Evolutionary conservation across 208 protist genomes (phyloP).

Genomic region (Crithidia brevicula): DNA sequence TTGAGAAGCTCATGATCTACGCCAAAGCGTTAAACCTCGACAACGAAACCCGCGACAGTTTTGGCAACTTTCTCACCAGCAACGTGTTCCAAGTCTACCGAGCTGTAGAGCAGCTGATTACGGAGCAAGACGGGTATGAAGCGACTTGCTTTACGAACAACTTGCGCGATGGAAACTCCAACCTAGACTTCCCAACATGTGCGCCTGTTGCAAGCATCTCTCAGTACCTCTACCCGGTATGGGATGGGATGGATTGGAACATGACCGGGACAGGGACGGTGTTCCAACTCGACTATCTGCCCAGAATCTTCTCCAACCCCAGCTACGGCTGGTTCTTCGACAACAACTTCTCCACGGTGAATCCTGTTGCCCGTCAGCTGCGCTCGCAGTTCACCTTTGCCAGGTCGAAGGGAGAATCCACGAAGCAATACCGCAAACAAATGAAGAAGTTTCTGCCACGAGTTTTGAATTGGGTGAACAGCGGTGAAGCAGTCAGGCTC

Average conservation of each 20-base stretch:
- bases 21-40: neutral
- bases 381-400: constrained; percentile 47
- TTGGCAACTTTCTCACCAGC: constrained; percentile 22
- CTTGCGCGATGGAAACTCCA: constrained; percentile 21
- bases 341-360: constrained; percentile 39
- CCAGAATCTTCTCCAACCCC: constrained; percentile 39
- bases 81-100: constrained; percentile 8
- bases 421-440: constrained; percentile 7
- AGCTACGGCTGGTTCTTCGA: constrained; percentile 65
- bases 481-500: neutral
- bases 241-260: constrained; percentile 25
- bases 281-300: constrained; percentile 36
- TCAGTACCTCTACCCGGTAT: constrained; percentile 47
- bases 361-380: constrained; percentile 30
- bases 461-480: constrained; percentile 18
- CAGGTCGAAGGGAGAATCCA: constrained; percentile 4
- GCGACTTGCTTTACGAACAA: constrained; percentile 58
- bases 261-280: constrained; percentile 32
- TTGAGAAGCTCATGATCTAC: constrained; percentile 11
- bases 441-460: constrained; percentile 23
- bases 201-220: constrained; percentile 38
- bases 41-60: neutral
- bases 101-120: constrained; percentile 12
- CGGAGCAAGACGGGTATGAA: constrained; percentile 20
- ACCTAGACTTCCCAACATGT: constrained; percentile 27